Evolutionary conservation across 768 basidiomycete species (phyloP), one percentile per base, ranked within the genome.

Genomic region (Lactarius sp.): DNA sequence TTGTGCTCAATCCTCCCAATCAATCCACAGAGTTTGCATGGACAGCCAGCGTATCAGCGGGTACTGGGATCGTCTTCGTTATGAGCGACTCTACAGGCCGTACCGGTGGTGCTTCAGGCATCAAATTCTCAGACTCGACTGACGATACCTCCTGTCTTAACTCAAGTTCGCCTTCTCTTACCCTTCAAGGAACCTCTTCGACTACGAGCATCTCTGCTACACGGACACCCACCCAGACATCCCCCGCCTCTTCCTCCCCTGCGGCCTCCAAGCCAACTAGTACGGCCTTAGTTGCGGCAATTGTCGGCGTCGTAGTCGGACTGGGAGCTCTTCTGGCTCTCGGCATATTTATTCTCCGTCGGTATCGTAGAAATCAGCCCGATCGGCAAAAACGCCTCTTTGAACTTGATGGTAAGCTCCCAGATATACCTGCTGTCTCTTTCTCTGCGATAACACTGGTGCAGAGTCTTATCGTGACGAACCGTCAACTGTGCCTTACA

Each of bases 101-200:
- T 51, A 76, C 78, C 60, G 88, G 88, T 54, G 88, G 88, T 20
- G 78, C 78, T 61, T 84, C 85, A n/a, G 79, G 83, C 66, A 62
- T 83, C n/a, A 68, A 71, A 64, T 71, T 66, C 6, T 84, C 89
- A 18, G 76, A 77, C 9, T 71, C 70, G 36, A 81, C 84, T 2
- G 77, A 77, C 62, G 77, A 83, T 57, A 70, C 62, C 27, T 77
- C 77, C 20, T 90, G 88, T 68, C 71, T 90, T 27, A 79, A 79
- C 67, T 68, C 70, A 33, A 70, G 65, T 42, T 87, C 85, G 0
- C 85, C 85, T 2, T 79, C 83, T 13, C 81, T 83, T 5, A 85
- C 77, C n/a, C 59, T 33, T 22, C 1, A n/a, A 9, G 6, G 22
- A 20, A n/a, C 8, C 31, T 42, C 47, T 14, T 52, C 56, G 36